Base-by-base conservation (phyloP, 2,329 filamentous ascomycete genomes). In the Capronia epimyces region DNA sequence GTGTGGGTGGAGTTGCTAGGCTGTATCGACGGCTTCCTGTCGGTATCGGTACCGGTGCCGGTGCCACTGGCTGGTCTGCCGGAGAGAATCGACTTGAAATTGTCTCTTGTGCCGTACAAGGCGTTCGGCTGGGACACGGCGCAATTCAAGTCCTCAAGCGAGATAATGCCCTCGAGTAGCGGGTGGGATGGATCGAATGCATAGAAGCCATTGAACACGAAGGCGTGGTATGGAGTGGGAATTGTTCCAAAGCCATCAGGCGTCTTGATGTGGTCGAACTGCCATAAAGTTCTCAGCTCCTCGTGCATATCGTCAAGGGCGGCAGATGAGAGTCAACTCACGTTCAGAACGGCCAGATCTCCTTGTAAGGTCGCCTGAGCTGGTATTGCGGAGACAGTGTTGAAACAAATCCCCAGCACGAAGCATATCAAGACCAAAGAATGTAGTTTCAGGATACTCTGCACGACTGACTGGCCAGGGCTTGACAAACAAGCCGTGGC, bases 61-160 rank as follows among this genome's bases (percentile, higher is more conserved):
- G 13, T 9, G 7, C 36, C 36, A 39, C 16, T 3, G 13, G 34
- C 10, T 43, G 18, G 2, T 32, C 18, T 10, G 43, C 9, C 13
- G 4, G n/a, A n/a, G n/a, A n/a, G 22, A 31, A 10, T 25, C 29
- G 22, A 32, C 18, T 42, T 24, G 13, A 50, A 41, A 39, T 50
- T 49, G n/a, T 55, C 47, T 4, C 57, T 47, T 8, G 58, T 59
- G 9, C 62, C 62, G 36, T 63, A 55, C 5, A 64, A 47, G 2
- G 62, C 58, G 34, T 64, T 63, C 7, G 62, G 62, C 13, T 56
- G 39, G n/a, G 61, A 63, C 10, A 56, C 50, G 12, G 62, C 62
- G 34, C 61, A 64, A 31, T 63, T 64, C 36, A 55, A 25, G 45
- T 64, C 62, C 3, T 57, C 12, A 1, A 18, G 36, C 3, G 58